A percentile compares a stretch with the other conserved stretches of the same genome.
Evolutionary conservation across 441 rosid genomes (phyloP).

Genomic region (Syzygium malaccense): DNA sequence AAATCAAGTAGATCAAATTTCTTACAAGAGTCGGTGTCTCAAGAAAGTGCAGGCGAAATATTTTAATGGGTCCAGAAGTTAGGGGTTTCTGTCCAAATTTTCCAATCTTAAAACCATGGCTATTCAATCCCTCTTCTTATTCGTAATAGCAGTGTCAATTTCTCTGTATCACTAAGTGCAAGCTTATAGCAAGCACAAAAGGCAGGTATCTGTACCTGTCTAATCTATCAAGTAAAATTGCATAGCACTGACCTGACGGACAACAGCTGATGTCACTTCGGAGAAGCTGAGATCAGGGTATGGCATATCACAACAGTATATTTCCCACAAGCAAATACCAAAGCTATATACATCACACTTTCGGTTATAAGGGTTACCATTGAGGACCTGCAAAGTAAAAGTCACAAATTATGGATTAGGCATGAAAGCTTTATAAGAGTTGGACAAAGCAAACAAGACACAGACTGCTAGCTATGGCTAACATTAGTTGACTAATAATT

Average conservation of each 20-base stretch:
- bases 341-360: slow-evolving; percentile 97
- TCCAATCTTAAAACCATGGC: neutral
- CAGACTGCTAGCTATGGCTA: neutral
- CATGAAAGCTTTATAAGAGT: neutral
- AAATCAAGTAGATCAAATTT: neutral
- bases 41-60: neutral
- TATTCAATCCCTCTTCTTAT: neutral
- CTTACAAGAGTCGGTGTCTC: neutral
- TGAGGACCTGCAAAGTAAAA: slow-evolving; percentile 65
- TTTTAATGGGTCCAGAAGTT: neutral
- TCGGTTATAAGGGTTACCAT: slow-evolving; percentile 84
- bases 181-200: neutral
- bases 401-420: slow-evolving; percentile 1
- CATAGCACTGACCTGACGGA: slow-evolving; percentile 59
- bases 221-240: neutral
- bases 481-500: neutral
- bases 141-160: neutral
- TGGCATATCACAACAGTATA: slow-evolving; percentile 98
- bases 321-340: slow-evolving; percentile 97
- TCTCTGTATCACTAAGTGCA: neutral
- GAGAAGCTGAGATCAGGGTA: slow-evolving; percentile 90
- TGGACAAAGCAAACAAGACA: neutral
- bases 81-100: neutral
- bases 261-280: slow-evolving; percentile 91
- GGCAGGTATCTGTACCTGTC: neutral